phyloP scores from a whole-genome alignment of 2,329 filamentous ascomycete genomes.

The Colletotrichum gigasporum region DNA sequence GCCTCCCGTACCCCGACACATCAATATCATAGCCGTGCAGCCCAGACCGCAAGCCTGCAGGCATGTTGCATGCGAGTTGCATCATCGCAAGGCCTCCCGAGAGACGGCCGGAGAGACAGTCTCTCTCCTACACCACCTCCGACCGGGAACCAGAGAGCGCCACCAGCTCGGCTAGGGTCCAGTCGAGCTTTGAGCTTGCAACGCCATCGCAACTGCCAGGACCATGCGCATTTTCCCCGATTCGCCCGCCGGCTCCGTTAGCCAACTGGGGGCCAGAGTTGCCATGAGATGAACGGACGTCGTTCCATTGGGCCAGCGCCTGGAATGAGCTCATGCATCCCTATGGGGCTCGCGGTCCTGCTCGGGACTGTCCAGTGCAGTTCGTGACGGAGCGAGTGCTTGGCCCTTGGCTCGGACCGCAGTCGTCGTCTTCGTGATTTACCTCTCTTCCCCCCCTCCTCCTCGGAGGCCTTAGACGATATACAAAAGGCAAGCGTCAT shows the following conservation, averaged over 20 bases:
- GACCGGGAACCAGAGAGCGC: conserved; percentile 9
- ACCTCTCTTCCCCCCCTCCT: neutral
- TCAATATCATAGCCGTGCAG: neutral
- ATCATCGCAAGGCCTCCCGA: conserved; percentile 28
- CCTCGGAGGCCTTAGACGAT: conserved; percentile 21
- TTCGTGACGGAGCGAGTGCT: conserved; percentile 21
- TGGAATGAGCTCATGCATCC: conserved; percentile 27
- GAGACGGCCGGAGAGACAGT: neutral
- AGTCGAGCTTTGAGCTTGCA: conserved; percentile 27
- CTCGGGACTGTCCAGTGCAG: neutral
- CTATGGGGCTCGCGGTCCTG: conserved; percentile 22
- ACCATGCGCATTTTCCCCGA: conserved; percentile 23
- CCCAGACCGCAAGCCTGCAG: neutral
- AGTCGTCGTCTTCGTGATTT: neutral
- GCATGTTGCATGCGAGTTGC: conserved; percentile 12
- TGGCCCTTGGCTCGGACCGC: conserved; percentile 3
- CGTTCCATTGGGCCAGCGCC: conserved; percentile 8
- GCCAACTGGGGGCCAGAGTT: conserved; percentile 1
- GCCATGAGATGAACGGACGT: conserved; percentile 2
- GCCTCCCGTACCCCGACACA: neutral
- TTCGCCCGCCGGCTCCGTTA: conserved; percentile 19
- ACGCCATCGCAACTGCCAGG: conserved; percentile 24
- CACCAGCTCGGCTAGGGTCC: conserved; percentile 26
- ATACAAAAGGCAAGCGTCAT: conserved; percentile 26
- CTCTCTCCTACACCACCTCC: neutral